Evolutionary conservation across 441 rosid genomes (phyloP), one percentile per base, ranked within the genome.

Genomic region (Eruca vesicaria): DNA sequence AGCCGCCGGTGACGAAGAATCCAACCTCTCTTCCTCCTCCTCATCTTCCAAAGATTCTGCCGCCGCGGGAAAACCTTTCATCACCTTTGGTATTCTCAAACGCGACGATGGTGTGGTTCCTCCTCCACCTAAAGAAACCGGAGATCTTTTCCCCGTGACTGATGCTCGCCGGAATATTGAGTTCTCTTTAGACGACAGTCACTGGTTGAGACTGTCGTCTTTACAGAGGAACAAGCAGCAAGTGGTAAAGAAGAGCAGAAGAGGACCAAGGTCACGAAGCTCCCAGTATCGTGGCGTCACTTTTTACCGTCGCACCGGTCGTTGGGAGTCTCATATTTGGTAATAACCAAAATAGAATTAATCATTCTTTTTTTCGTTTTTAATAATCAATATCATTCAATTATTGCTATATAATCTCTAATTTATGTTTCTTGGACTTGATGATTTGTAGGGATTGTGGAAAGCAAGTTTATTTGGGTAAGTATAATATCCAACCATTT

Each of bases 261-360:
- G 94, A 29, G 94, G 94, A 6, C 94, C 92, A 3, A 79, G 90
- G 78, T 89, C 94, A 2, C 73, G 87, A 11, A 87, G 94, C 84
- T 89, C 94, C 19, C 91, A 89, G 72, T 89, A 84, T 67, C 84
- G 94, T 57, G 94, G 94, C 7, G 94, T 87, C 73, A 89, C 92
- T 55, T 89, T 89, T 78, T 89, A 89, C 78, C 81, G 94, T 69
- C 71, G 94, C 63, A 89, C 94, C 10, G 89, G 94, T 71, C 82
- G 94, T 41, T 89, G 94, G 94, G 94, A 89, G 53, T 89, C 94
- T 61, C 91, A 89, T 76, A 89, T 89, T 65, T 89, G 94, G 94
- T 79, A 41, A 2, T 6, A 31, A 10, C 38, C 45, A 11, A 23
- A 1, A 11, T 52, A 10, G 1, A 41, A 14, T 41, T 12, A 2